phyloP scores from a whole-genome alignment of 129 eudicot genomes.

The Chrysanthemum lavandulifolium region DNA sequence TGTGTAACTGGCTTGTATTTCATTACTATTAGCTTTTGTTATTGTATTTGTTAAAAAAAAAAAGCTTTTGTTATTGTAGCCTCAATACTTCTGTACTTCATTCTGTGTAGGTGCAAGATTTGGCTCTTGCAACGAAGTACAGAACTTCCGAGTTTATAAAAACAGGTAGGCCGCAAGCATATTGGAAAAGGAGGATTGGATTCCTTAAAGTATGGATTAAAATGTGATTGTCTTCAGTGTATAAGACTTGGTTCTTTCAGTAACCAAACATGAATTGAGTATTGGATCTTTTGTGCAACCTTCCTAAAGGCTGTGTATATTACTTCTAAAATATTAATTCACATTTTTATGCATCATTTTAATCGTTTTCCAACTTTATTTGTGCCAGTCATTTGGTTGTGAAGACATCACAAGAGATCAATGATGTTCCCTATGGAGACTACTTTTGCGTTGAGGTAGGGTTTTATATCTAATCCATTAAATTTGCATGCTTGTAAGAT shows the following conservation, averaged over 20 bases:
- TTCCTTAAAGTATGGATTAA: slow-evolving; percentile 1
- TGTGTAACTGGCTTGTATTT: slow-evolving; percentile 13
- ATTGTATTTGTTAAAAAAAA: neutral
- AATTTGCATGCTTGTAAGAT: slow-evolving; percentile 13
- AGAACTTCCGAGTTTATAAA: slow-evolving; percentile 65
- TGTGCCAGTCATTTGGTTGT: slow-evolving; percentile 80
- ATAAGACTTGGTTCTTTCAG: too few relatives aligned
- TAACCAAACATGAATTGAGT: neutral
- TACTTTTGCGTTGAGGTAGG: slow-evolving; percentile 90
- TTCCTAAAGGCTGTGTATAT: slow-evolving; percentile 13
- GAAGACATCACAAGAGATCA: slow-evolving; percentile 83
- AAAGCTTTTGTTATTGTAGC: slow-evolving; percentile 5
- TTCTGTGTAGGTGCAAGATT: slow-evolving; percentile 70
- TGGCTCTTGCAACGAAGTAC: slow-evolving; percentile 78
- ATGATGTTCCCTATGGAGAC: slow-evolving; percentile 93
- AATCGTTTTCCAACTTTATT: slow-evolving; percentile 12
- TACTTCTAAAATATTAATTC: slow-evolving; percentile 5
- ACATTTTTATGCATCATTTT: slow-evolving; percentile 19
- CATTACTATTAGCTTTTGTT: slow-evolving; percentile 10
- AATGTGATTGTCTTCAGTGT: neutral
- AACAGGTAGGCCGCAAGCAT: slow-evolving; percentile 46
- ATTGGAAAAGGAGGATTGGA: neutral
- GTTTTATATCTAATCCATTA: slow-evolving; percentile 20
- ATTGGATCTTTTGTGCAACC: slow-evolving; percentile 11
- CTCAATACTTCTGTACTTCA: slow-evolving; percentile 7